A percentile compares a stretch with the other conserved stretches of the same genome.
These are phyloP conservation scores for Podochytrium sp. DNA, from an alignment of 192 early-diverging fungal genomes.

Conservation along the genomic window DNA sequence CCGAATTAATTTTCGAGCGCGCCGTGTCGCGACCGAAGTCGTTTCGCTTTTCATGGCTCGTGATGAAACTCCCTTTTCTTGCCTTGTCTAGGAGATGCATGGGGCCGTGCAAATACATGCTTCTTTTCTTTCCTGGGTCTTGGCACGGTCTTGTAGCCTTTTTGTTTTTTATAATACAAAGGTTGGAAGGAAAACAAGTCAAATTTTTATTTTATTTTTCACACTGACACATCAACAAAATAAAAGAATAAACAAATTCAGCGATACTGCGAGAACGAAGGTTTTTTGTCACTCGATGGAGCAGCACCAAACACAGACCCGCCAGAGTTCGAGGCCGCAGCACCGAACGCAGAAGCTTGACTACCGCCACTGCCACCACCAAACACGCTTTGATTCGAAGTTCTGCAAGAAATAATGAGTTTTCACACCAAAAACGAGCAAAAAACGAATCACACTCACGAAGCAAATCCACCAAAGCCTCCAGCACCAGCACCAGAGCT, in stretches of 20 bases:
- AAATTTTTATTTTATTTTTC: not conserved
- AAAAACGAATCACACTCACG: not conserved
- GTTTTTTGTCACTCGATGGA: not conserved
- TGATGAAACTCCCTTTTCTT: too few species aligned
- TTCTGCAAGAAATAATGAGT: not conserved
- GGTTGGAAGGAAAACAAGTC: too few species aligned
- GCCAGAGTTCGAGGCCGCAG: not conserved
- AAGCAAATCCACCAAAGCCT: constrained; percentile 11
- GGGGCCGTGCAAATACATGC: too few species aligned
- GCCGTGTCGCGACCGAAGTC: too few species aligned
- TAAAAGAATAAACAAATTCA: constrained; percentile 5
- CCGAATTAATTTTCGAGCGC: too few species aligned
- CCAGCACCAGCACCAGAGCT: not conserved
- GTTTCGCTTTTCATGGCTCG: too few species aligned
- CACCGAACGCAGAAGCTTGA: not conserved
- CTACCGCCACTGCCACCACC: not conserved
- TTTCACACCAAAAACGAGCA: not conserved
- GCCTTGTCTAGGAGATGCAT: too few species aligned
- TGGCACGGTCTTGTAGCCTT: too few species aligned
- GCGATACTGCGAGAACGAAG: constrained; percentile 20
- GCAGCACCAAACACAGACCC: not conserved
- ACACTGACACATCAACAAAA: too few species aligned
- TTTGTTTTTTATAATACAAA: too few species aligned
- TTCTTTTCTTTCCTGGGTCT: too few species aligned
- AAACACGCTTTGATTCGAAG: constrained; percentile 22